Conservation (phyloP, 2,329 filamentous ascomycete genomes). For the Colletotrichum costaricense region DNA sequence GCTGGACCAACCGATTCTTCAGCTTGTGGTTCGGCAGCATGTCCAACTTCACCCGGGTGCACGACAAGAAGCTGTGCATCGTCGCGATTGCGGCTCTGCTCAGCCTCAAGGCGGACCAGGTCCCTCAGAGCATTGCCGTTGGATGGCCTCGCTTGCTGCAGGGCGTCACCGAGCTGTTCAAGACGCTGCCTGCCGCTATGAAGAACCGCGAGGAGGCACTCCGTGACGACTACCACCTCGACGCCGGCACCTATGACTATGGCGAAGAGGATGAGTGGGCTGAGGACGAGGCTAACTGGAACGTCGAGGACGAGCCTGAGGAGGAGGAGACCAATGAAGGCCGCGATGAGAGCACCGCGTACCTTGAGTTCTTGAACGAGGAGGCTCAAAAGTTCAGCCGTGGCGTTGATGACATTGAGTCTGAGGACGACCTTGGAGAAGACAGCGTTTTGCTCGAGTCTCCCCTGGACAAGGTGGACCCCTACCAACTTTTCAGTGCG, state of each 20-base stretch:
- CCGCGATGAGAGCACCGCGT: slow-evolving; percentile 92
- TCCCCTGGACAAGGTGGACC: slow-evolving; percentile 93
- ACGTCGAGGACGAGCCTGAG: slow-evolving; percentile 76
- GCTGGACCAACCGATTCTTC: slow-evolving; percentile 99
- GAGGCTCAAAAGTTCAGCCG: slow-evolving; percentile 90
- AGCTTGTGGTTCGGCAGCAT: slow-evolving; percentile 98
- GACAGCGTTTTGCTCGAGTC: slow-evolving; percentile 94
- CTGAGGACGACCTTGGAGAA: slow-evolving; percentile 90
- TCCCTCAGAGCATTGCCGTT: slow-evolving; percentile 91
- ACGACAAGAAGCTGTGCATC: slow-evolving; percentile 99
- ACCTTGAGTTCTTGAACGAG: slow-evolving; percentile 94
- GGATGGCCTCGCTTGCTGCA: slow-evolving; percentile 93
- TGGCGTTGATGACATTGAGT: slow-evolving; percentile 71
- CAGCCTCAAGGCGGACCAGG: slow-evolving; percentile 80
- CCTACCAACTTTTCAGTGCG: slow-evolving; percentile 88
- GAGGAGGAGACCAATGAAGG: slow-evolving; percentile 74
- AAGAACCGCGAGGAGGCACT: slow-evolving; percentile 94
- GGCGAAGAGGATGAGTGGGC: slow-evolving; percentile 85
- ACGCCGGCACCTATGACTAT: slow-evolving; percentile 68
- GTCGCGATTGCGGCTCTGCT: slow-evolving; percentile 91
- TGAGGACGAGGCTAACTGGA: slow-evolving; percentile 86
- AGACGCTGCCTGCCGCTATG: slow-evolving; percentile 86
- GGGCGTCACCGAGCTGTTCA: slow-evolving; percentile 91
- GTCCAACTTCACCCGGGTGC: slow-evolving; percentile 90
- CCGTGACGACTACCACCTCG: slow-evolving; percentile 84